These are phyloP conservation scores for Microcos paniculata DNA, from an alignment of 345 rosid genomes.

Conservation along the genomic window DNA sequence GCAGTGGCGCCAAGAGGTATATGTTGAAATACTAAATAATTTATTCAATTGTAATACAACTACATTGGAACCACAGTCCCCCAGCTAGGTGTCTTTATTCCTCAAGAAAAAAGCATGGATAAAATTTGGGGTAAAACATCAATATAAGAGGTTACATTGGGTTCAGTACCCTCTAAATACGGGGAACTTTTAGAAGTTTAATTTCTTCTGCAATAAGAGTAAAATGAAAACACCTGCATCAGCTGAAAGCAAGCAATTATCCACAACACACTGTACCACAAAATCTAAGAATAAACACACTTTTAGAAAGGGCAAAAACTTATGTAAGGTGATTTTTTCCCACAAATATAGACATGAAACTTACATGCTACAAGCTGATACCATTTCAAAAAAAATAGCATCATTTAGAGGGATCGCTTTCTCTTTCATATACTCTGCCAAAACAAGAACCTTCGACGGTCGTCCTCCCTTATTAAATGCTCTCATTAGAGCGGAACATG, in stretches of 20 bases:
- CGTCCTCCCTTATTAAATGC: conserved; percentile 78
- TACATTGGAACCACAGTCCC: no score
- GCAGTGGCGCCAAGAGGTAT: neutral
- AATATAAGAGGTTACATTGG: neutral
- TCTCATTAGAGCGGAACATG: conserved; percentile 83
- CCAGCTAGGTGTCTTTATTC: no score
- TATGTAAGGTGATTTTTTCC: neutral
- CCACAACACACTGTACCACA: neutral
- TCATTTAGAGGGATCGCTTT: conserved; percentile 60
- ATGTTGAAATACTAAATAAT: neutral
- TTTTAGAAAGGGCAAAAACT: neutral
- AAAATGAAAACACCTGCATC: neutral
- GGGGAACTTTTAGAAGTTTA: neutral
- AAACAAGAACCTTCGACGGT: conserved; percentile 65
- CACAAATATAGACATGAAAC: conserved; percentile 19
- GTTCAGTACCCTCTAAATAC: conserved; percentile 9
- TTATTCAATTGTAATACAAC: neutral
- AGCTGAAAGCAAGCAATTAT: conserved; percentile 4
- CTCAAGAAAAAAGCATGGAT: conserved; percentile 1
- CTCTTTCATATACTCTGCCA: conserved; percentile 67
- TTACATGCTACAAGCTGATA: conserved; percentile 87
- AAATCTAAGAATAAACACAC: neutral
- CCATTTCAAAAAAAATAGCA: conserved; percentile 69
- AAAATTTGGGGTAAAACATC: neutral
- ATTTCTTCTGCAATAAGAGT: neutral